Base-by-base conservation (phyloP, 352 stramenopile species). In the Globisporangium canariense region DNA sequence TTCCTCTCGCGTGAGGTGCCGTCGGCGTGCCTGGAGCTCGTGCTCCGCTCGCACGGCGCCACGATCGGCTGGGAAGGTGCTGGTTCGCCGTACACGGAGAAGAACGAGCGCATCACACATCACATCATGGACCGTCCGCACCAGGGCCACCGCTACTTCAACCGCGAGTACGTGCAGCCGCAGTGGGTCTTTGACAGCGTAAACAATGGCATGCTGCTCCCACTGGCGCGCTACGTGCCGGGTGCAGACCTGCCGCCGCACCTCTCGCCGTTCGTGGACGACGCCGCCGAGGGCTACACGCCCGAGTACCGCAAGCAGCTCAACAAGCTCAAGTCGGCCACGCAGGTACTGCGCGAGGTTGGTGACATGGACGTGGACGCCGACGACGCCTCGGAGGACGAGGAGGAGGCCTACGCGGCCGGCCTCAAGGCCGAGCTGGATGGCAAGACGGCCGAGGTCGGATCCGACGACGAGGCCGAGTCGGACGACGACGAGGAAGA, bases 121-220 rank as follows among this genome's bases (percentile, higher is more conserved):
- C 94, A 99, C 74, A 73, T 99, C 57, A 91, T 98, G 69, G 97
- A 99, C 72, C 89, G 96, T 25, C 93, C 91, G 11, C 93, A 97
- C 58, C 88, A 98, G 38, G 88, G 89, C 14, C 78, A 95, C 61
- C 86, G 76, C 4, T 93, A 95, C 75, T 93, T 93, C 47, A 93
- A 85, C 68, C 86, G 96, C 69, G 97, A 99, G 77, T 99, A 97
- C 68, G 86, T 99, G 49, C 98, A 99, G 82, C 98, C 98, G 40
- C 98, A 99, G 76, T 99, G 98, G 98, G 83, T 99, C 28, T 97
- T 99, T 57, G 98, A 99, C 83, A 97, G 85, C 34, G 84, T 98
- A 34, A 99, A 99, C 80, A 98, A 98, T 63, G 82, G 92, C 41
- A 88, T 99, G 47, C 52, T 98, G 38, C 71, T 99, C 52, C 97